phyloP scores from a whole-genome alignment of 306 rosid species.

The Cucumis hystrix region DNA sequence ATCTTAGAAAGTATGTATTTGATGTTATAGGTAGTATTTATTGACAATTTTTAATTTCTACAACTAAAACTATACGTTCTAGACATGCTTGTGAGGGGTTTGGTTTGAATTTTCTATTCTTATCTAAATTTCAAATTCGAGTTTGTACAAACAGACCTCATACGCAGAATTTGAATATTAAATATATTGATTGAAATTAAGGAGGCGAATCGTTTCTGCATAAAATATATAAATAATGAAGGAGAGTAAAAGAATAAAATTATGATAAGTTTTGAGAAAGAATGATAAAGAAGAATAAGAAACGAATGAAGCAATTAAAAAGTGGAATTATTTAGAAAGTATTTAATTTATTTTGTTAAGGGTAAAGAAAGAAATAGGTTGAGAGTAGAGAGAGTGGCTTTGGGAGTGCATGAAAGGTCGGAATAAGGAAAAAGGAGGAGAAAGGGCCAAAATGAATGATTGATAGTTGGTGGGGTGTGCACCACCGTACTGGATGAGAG shows the following conservation, averaged over 20 bases:
- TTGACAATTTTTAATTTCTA: not conserved
- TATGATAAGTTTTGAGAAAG: not conserved
- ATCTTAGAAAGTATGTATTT: too few species aligned
- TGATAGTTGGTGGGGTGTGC: not conserved
- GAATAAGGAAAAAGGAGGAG: not conserved
- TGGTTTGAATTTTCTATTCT: not conserved
- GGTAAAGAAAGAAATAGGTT: not conserved
- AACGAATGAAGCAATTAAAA: not conserved
- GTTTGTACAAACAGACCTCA: not conserved
- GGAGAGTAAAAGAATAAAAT: not conserved
- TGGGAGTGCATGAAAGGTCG: conserved; percentile 4
- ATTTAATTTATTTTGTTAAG: not conserved
- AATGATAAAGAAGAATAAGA: not conserved
- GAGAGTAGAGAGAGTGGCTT: not conserved
- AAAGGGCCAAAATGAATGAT: conserved; percentile 1
- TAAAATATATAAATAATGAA: not conserved
- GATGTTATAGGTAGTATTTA: not conserved
- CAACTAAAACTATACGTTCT: not conserved
- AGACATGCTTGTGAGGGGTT: not conserved
- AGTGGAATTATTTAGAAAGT: not conserved
- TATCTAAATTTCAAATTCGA: not conserved
- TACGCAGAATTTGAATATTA: not conserved
- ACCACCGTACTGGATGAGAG: not conserved
- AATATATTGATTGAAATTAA: not conserved
- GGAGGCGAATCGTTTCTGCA: not conserved